phyloP scores from a whole-genome alignment of 2,329 filamentous ascomycete species.

The Ophiosphaerella narmari region DNA sequence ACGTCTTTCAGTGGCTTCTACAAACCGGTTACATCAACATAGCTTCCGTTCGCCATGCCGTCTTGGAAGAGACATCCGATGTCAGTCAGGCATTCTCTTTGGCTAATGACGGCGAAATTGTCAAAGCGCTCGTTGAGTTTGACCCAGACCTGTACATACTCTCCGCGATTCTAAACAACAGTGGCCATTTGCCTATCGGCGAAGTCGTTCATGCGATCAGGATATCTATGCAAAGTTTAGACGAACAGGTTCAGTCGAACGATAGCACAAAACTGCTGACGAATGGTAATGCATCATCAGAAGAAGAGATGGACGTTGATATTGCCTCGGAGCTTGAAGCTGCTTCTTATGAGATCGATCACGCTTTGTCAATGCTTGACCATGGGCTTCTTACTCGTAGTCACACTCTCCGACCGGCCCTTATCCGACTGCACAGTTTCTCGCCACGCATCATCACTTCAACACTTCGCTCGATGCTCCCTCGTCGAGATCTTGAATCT shows the following conservation, averaged over 20 bases:
- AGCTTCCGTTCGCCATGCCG: slow-evolving; percentile 50
- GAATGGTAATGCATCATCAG: slow-evolving; percentile 27
- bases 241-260: slow-evolving; percentile 45
- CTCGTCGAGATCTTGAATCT: slow-evolving; percentile 70
- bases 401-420: slow-evolving; percentile 67
- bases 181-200: slow-evolving; percentile 66
- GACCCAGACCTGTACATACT: slow-evolving; percentile 72
- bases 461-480: slow-evolving; percentile 66
- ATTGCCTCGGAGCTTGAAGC: slow-evolving; percentile 47
- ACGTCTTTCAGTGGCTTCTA: slow-evolving; percentile 64
- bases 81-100: slow-evolving; percentile 52
- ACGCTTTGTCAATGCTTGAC: slow-evolving; percentile 69
- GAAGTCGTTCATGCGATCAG: slow-evolving; percentile 71
- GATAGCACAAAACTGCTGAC: slow-evolving; percentile 48
- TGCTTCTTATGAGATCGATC: slow-evolving; percentile 62
- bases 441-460: slow-evolving; percentile 64
- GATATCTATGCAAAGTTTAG: slow-evolving; percentile 70
- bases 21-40: slow-evolving; percentile 57
- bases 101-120: slow-evolving; percentile 64
- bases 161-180: slow-evolving; percentile 64
- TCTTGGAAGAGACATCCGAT: slow-evolving; percentile 40
- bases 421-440: slow-evolving; percentile 71
- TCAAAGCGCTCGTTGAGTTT: slow-evolving; percentile 65
- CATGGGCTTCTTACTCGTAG: slow-evolving; percentile 67
- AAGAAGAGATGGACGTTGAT: slow-evolving; percentile 41